These are phyloP conservation scores for Terfezia claveryi DNA, from an alignment of 495 filamentous ascomycete species.

Conservation along the genomic window DNA sequence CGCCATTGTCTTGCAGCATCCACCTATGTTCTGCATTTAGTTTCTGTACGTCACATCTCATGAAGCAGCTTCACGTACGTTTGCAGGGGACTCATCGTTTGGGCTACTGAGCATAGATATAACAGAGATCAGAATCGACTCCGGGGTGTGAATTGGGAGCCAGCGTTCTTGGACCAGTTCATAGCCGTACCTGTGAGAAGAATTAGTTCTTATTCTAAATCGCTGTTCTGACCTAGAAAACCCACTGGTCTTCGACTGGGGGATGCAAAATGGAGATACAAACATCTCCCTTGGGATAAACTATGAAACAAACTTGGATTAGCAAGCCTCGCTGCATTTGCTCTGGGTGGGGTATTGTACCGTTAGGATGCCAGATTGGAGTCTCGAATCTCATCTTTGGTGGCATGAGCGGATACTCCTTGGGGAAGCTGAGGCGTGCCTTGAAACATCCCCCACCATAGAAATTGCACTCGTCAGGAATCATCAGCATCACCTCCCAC, in stretches of 20 bases:
- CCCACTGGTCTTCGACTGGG: slow-evolving; percentile 63
- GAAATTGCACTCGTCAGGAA: slow-evolving; percentile 82
- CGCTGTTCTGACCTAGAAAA: background rate
- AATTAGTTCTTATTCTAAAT: background rate
- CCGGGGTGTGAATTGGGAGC: slow-evolving; percentile 88
- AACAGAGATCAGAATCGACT: slow-evolving; percentile 91
- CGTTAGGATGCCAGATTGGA: slow-evolving; percentile 91
- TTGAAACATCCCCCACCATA: slow-evolving; percentile 92
- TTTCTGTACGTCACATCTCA: background rate
- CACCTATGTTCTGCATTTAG: background rate
- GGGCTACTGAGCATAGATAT: slow-evolving; percentile 99
- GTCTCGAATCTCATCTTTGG: slow-evolving; percentile 85
- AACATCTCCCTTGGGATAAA: slow-evolving; percentile 75
- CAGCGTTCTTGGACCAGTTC: slow-evolving; percentile 88
- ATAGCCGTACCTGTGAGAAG: slow-evolving; percentile 54
- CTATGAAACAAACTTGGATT: slow-evolving; percentile 25
- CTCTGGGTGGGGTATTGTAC: slow-evolving; percentile 26
- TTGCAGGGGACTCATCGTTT: slow-evolving; percentile 94
- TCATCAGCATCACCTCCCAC: slow-evolving; percentile 99
- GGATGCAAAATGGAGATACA: slow-evolving; percentile 97
- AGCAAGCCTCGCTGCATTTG: background rate
- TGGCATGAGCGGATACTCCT: slow-evolving; percentile 81
- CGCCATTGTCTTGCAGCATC: slow-evolving; percentile 99
- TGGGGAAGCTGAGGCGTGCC: slow-evolving; percentile 81
- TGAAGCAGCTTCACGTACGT: slow-evolving; percentile 29